Evolutionary conservation across 192 early-diverging fungal genomes (phyloP), one percentile per base, ranked within the genome.

Genomic region (Coemansia sp.): DNA sequence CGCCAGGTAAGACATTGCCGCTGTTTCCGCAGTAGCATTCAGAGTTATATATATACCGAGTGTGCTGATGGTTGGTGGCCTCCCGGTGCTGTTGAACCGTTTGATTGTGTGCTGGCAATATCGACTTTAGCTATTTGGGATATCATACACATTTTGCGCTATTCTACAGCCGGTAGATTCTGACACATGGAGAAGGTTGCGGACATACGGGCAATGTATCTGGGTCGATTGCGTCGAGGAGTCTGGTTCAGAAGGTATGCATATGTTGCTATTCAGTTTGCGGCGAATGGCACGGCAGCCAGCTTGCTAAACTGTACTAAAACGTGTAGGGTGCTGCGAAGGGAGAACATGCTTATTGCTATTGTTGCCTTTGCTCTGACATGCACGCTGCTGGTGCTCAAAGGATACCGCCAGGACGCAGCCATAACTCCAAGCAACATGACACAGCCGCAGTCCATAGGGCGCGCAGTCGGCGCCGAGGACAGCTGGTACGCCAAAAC

Each of bases 161-260:
- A n/a, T n/a, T n/a, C n/a, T n/a, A n/a, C n/a, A n/a, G n/a, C n/a
- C n/a, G n/a, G n/a, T 35, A 35, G 32, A 35, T 8, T 14, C 15
- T 41, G 15, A 2, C n/a, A 2, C 21, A 64, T 68, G 65, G 47
- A 61, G 5, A 50, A 50, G 6, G 23, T 39, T n/a, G 29, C 55
- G 20, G 47, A 28, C 21, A 43, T 55, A 2, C 60, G 32, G 30
- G 65, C 20, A 3, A 29, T 29, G 11, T 68, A 40, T 11, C n/a
- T 60, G 4, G 40, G 27, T 1, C 39, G 53, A n/a, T 25, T 61
- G 22, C 35, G 58, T 17, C 52, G 58, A 8, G 29, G 50, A 20
- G 26, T 34, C 5, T 10, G 44, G 29, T n/a, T 48, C 35, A 51
- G 56, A 51, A 68, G 65, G 65, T 44, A 68, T 27, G 50, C 31